Evolutionary conservation across 192 early-diverging fungal genomes (phyloP), one percentile per base, ranked within the genome.

Genomic region (Podila verticillata): DNA sequence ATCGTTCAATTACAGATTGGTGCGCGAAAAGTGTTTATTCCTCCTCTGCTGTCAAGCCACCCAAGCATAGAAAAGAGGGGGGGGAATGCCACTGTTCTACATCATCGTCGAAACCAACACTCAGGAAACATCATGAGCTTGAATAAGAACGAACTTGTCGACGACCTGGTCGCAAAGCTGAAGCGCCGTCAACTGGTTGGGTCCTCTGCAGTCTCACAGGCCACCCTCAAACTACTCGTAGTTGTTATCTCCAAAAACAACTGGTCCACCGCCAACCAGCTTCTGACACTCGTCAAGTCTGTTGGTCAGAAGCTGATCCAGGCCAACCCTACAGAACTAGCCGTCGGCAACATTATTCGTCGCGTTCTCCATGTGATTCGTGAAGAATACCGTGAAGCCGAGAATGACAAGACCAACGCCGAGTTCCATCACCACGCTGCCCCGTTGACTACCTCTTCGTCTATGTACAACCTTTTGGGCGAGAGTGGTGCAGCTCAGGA

Each of bases 281-380:
- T 98, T 19, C 63, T 91, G 7, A 77, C 84, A 1, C 57, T 89
- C 1, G 88, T 98, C 19, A 92, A 89, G 63, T 84, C 90, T 2
- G 87, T 96, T 2, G 95, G 94, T 48, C 73, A 84, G 29, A 82
- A 83, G 66, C 77, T 97, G 9, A 65, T 89, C n/a, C 73, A 77
- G 17, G 97, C 97, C 0, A 95, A 95, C 72, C 94, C 95, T 9
- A 92, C 83, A 83, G 97, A 98, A 77, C 87, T 96, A 36, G 90
- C 94, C 4, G 91, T 96, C 0, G 91, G 91, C 19, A 97, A 96
- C 84, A 96, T 96, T 36, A 89, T 94, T 51, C 91, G 93, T 66
- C 88, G 95, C 44, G 90, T 97, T 7, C 74, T 97, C 49, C 88
- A 91, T 61, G 83, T 96, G n/a, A 95, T 98, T 70, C 87, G 89